phyloP scores from a whole-genome alignment of 176 grass and related monocot species.

The Miscanthus lutarioriparius region DNA sequence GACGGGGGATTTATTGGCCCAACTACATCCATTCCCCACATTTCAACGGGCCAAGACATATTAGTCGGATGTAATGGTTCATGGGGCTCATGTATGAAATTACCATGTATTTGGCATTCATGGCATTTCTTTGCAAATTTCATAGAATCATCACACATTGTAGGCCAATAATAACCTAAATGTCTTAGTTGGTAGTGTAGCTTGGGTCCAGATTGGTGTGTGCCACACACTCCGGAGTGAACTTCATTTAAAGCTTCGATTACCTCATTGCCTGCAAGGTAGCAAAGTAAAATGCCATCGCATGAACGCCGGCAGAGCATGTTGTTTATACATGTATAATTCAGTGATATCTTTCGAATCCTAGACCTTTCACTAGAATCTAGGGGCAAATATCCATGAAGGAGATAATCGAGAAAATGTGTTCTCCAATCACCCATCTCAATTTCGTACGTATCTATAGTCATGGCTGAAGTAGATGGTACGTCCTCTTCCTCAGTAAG shows the following conservation, averaged over 20 bases:
- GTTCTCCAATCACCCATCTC: background rate
- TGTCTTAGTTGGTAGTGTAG: background rate
- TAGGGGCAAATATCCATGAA: background rate
- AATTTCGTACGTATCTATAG: background rate
- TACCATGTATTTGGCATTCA: background rate
- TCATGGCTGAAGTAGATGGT: background rate
- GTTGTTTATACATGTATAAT: background rate
- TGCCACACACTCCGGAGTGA: background rate
- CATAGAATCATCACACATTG: background rate
- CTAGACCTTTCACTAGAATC: background rate
- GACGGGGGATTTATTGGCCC: background rate
- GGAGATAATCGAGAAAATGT: background rate
- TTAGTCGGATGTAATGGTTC: background rate
- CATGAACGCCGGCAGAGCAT: background rate
- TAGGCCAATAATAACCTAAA: background rate
- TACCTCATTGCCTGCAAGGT: background rate
- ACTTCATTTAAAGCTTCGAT: background rate
- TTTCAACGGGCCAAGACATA: conserved; percentile 14
- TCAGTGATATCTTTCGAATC: background rate
- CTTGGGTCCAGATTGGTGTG: background rate
- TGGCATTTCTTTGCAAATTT: conserved; percentile 10
- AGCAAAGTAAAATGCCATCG: background rate
- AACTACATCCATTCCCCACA: conserved; percentile 5
- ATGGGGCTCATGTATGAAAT: background rate
- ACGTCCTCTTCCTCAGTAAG: background rate